phyloP scores from a whole-genome alignment of 73 alveolate species.

The Blepharisma stoltei region DNA sequence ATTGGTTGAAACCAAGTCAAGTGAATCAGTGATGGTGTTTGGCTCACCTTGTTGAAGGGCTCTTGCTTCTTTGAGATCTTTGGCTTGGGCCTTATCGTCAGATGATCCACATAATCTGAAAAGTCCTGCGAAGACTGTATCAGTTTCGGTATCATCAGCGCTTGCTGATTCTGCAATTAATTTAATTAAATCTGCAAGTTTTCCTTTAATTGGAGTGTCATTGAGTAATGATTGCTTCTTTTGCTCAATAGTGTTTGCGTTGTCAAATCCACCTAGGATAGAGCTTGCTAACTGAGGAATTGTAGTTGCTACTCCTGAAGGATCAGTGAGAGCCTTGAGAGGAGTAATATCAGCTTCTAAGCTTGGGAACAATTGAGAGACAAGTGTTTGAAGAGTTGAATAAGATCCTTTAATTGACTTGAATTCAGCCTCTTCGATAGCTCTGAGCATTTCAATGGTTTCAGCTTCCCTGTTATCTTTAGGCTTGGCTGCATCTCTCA shows the following conservation, averaged over 20 bases:
- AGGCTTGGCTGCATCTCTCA: conserved; percentile 18
- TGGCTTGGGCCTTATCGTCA: not conserved
- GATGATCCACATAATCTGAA: conserved; percentile 23
- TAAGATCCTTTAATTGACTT: not conserved
- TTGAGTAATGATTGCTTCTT: no score
- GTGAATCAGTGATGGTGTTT: not conserved
- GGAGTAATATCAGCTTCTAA: not conserved
- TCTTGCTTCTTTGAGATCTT: conserved; percentile 4
- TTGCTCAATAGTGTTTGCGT: no score
- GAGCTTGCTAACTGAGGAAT: not conserved
- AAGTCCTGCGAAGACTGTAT: conserved; percentile 3
- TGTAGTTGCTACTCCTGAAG: not conserved
- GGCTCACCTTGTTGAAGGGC: not conserved
- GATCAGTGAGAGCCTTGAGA: not conserved
- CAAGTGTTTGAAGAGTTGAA: not conserved
- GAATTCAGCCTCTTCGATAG: not conserved
- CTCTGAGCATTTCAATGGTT: not conserved
- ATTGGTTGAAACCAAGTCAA: not conserved
- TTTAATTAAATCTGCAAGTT: no score
- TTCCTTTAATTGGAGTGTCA: no score
- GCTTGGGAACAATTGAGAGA: not conserved
- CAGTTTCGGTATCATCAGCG: conserved; percentile 13
- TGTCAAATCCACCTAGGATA: not conserved
- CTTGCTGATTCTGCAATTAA: no score
- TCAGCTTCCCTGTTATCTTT: not conserved